phyloP scores from a whole-genome alignment of 495 filamentous ascomycete species.

The Neurospora sp. region DNA sequence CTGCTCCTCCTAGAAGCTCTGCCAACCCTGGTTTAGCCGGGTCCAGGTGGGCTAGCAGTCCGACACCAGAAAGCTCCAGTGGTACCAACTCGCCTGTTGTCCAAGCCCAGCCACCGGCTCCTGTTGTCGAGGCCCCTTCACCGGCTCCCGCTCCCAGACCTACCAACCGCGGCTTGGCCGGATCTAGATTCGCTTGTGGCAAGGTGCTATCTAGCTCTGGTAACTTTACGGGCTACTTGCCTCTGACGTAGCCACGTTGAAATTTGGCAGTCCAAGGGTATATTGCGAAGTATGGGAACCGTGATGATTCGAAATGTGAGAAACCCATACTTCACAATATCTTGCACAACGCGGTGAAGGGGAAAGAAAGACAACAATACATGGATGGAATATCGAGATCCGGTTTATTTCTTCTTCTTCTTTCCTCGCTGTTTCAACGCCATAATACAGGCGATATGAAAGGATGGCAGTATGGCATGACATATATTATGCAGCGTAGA shows the following conservation, averaged over 20 bases:
- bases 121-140: not conserved
- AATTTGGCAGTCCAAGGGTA: not conserved
- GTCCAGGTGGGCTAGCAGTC: not conserved
- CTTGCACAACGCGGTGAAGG: not conserved
- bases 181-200: not conserved
- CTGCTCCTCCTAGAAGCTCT: not conserved
- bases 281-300: not conserved
- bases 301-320: not conserved
- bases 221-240: not conserved
- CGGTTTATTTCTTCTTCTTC: not conserved
- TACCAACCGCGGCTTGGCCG: not conserved
- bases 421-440: not conserved
- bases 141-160: not conserved
- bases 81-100: not conserved
- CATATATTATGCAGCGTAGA: not conserved
- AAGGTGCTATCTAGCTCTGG: not conserved
- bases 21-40: not conserved
- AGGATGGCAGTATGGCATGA: not conserved
- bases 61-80: not conserved
- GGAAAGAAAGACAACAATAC: not conserved
- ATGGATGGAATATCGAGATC: not conserved
- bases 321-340: not conserved
- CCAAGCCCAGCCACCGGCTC: not conserved
- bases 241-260: not conserved
- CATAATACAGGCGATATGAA: not conserved